A percentile compares a stretch with the other conserved stretches of the same genome.
These are phyloP conservation scores for Bocquillonia castaneifolia DNA, from an alignment of 441 rosid species.

Conservation along the genomic window DNA sequence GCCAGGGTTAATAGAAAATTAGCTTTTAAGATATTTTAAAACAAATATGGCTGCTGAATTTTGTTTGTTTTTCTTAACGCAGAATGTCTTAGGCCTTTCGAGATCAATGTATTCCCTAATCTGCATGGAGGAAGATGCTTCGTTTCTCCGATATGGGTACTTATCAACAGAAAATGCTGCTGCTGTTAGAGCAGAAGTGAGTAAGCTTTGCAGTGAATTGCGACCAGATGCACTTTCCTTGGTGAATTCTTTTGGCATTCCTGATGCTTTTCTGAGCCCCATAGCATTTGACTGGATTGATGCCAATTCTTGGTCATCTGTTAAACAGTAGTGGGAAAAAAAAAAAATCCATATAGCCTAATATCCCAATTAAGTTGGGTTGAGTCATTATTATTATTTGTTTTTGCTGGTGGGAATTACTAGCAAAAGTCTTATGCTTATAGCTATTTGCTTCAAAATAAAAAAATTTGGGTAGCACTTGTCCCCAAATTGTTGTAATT, in stretches of 20 bases:
- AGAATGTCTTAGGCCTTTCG: constrained; percentile 54
- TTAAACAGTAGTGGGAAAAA: constrained; percentile 31
- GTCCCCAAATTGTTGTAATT: not conserved
- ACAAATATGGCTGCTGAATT: constrained; percentile 3
- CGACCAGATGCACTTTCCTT: constrained; percentile 76
- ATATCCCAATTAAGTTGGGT: too few species aligned
- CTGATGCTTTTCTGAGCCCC: constrained; percentile 72
- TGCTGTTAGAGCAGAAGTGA: constrained; percentile 62
- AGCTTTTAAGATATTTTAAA: not conserved
- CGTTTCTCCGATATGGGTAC: constrained; percentile 71
- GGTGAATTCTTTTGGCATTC: constrained; percentile 74
- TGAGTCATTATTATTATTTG: not conserved
- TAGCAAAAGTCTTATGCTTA: not conserved
- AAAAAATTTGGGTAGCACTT: not conserved
- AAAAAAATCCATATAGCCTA: too few species aligned
- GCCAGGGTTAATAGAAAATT: not conserved
- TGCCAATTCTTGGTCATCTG: constrained; percentile 72
- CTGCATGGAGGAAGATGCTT: constrained; percentile 68
- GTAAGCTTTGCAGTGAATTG: constrained; percentile 60
- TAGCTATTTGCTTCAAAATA: not conserved
- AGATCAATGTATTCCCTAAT: constrained; percentile 67
- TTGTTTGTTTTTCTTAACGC: constrained; percentile 20
- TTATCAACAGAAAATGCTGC: constrained; percentile 53
- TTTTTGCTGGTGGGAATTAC: not conserved
- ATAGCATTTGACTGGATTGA: constrained; percentile 90